Conservation (phyloP, 345 rosid genomes). For the Murraya koenigii region DNA sequence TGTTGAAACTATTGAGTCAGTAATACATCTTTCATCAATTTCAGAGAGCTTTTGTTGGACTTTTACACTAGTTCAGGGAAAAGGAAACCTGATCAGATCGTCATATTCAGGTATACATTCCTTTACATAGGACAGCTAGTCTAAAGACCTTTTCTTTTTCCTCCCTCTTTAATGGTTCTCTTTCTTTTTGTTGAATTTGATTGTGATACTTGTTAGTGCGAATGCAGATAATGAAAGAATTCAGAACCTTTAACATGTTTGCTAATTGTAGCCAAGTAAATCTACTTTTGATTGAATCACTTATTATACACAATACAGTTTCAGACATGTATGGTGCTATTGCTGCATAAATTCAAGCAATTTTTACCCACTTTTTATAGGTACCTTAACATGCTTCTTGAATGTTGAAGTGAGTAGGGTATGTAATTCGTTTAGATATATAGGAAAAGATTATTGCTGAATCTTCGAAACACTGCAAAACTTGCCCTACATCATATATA, state of each 20-base stretch:
- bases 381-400: not conserved
- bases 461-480: not conserved
- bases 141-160: not conserved
- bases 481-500: not conserved
- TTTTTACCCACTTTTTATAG: not conserved
- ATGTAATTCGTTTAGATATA: not conserved
- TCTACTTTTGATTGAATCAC: not conserved
- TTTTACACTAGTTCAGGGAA: slow-evolving; percentile 73
- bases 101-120: slow-evolving; percentile 68
- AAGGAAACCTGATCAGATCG: slow-evolving; percentile 84
- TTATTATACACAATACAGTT: not conserved
- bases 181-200: not conserved
- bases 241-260: not conserved
- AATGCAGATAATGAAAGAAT: not conserved
- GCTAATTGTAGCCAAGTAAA: not conserved
- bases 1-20: not conserved
- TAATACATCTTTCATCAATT: slow-evolving; percentile 7
- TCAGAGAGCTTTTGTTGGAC: slow-evolving; percentile 78
- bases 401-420: not conserved
- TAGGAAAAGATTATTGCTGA: not conserved
- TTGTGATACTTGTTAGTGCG: not conserved
- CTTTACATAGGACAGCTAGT: not conserved
- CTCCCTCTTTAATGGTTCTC: not conserved
- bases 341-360: not conserved
- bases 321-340: not conserved